Base-by-base conservation (phyloP, 768 basidiomycete species). In the Psilocybe azurescens region DNA sequence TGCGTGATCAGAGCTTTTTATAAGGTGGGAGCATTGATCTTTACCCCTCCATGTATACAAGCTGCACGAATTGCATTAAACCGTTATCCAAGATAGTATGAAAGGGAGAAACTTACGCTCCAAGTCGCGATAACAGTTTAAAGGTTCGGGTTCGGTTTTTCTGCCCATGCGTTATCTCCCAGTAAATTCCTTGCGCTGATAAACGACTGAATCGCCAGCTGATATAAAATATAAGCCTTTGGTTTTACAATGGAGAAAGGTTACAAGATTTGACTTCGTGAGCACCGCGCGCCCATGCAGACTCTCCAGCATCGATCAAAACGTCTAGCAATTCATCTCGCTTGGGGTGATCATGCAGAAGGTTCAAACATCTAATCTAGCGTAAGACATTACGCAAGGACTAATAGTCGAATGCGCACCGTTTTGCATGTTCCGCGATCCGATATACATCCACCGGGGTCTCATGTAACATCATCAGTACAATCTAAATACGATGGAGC, bases 391-490 rank as follows among this genome's bases (percentile, higher is more conserved):
- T 53, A 52, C 38, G 11, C 14, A 33, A 39, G 33, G 30, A 51
- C n/a, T 28, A 2, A 48, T 29, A 7, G 29, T 16, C 5, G 28
- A 13, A 24, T 6, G 65, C 76, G 56, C 59, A 86, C 87, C 82
- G 79, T 67, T 87, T 86, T 1, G 89, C 85, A 73, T 89, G 86
- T 67, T 90, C 90, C 3, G 89, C 86, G 20, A 90, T 83, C 5
- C 88, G 84, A 70, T 89, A 88, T 14, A 86, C 82, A 66, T 91
- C 89, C 3, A 83, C 78, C 1, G 85, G 81, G 0, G 74, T 76
- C 63, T 89, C 88, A 57, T 86, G 85, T 49, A 90, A 74, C 83
- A 89, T 88, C 84, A 89, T 89, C 41, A 89, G 72, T 24, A 89
- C 83, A 58, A 90, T 89, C 88, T 90, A 44, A 30, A 5, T 39